Percentiles rank a stretch among this genome's conserved stretches.
phyloP scores from a whole-genome alignment of 306 rosid species.

The Trichosanthes cucumerina region DNA sequence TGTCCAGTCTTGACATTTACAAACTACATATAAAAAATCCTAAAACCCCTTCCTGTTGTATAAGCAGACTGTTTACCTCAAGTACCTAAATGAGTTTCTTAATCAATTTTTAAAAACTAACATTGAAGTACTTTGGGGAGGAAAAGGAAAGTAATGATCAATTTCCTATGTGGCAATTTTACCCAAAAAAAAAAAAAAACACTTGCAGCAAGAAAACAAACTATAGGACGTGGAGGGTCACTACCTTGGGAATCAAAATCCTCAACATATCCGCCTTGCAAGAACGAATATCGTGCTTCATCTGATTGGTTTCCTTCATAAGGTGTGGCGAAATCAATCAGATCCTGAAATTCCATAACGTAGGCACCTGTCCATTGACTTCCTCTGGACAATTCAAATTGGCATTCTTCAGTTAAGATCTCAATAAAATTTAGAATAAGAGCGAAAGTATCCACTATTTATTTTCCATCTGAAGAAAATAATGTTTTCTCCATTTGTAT shows the following conservation, averaged over 20 bases:
- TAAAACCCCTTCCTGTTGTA: not conserved
- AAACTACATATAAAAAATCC: not conserved
- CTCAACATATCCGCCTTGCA: constrained; percentile 75
- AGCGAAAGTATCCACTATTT: not conserved
- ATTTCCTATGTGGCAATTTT: not conserved
- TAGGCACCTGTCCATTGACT: constrained; percentile 89
- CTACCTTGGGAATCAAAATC: constrained; percentile 58
- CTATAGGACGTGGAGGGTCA: constrained; percentile 5
- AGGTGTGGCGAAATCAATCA: constrained; percentile 34
- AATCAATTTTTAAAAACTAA: not conserved
- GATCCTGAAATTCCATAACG: constrained; percentile 56
- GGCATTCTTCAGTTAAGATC: constrained; percentile 4
- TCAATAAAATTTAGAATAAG: not conserved
- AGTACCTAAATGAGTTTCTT: too few species aligned
- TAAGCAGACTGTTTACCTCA: not conserved
- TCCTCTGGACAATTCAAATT: constrained; percentile 39
- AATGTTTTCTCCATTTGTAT: not conserved
- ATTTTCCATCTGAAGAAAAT: not conserved
- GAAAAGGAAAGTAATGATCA: not conserved
- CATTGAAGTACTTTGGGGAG: not conserved
- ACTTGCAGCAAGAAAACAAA: not conserved
- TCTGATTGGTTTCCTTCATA: constrained; percentile 29
- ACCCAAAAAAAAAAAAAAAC: too few species aligned
- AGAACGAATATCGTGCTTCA: constrained; percentile 79
- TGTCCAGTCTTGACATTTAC: not conserved